phyloP scores from a whole-genome alignment of 192 early-diverging fungal genomes.

The Podochytrium sp. region DNA sequence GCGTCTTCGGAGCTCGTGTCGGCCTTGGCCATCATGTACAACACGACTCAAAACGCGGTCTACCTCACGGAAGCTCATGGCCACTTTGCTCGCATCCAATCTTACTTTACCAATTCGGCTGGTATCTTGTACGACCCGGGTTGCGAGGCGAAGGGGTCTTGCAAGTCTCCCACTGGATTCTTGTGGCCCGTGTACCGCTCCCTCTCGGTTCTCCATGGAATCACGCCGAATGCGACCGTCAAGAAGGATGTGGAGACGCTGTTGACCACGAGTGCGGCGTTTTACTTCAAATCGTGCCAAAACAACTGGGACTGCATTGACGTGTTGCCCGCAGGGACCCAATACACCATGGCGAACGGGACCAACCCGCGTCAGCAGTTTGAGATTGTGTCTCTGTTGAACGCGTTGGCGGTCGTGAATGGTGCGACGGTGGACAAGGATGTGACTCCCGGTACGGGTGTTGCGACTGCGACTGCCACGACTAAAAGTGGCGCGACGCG shows the following conservation, averaged over 20 bases:
- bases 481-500: background rate
- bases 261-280: background rate
- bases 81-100: background rate
- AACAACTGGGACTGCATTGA: slow-evolving; percentile 20
- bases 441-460: background rate
- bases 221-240: background rate
- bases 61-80: slow-evolving; percentile 8
- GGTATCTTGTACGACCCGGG: background rate
- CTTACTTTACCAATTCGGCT: background rate
- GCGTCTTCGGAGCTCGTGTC: background rate
- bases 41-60: background rate
- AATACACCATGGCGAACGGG: slow-evolving; percentile 15
- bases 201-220: background rate
- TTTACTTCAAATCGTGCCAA: background rate
- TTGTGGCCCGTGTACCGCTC: slow-evolving; percentile 5
- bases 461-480: background rate
- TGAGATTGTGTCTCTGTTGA: slow-evolving; percentile 1
- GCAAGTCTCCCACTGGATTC: slow-evolving; percentile 12
- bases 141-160: background rate
- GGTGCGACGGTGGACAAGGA: background rate
- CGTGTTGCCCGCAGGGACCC: background rate
- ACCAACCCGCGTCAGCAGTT: slow-evolving; percentile 26
- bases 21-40: slow-evolving; percentile 4
- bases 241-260: background rate
- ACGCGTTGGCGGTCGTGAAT: slow-evolving; percentile 8